Evolutionary conservation across 371 early-diverging fungal species (phyloP), one percentile per base, ranked within the genome.

Genomic region (Blastocladiella emersonii): DNA sequence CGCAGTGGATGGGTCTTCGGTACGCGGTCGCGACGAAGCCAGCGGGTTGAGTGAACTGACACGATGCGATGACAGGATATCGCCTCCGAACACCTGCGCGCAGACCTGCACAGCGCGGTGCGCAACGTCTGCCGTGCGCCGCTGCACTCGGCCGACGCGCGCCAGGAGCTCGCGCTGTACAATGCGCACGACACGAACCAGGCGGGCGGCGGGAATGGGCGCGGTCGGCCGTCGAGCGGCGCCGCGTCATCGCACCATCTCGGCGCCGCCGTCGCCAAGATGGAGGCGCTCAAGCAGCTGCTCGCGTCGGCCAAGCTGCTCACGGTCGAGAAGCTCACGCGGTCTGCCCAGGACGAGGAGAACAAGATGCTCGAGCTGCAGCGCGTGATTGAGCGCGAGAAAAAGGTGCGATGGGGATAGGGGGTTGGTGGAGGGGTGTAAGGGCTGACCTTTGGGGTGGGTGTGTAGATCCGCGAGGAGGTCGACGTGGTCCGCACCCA

Each of bases 401-500:
- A 61, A 23, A 45, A 36, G 41, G 30, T 27, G 17, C 6, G 62
- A 15, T 61, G 41, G 19, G 13, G 41, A 41, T 44, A 10, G 8
- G 30, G 35, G 34, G 51, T 51, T 15, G 57, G 27, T 25, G n/a
- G 19, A 32, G 53, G n/a, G n/a, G n/a, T n/a, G n/a, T n/a, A n/a
- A n/a, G n/a, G 13, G 25, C 21, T 15, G 17, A 0, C 44, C 8
- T 10, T 48, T 19, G 19, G 25, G 19, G 48, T 48, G n/a, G n/a
- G 56, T 1, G 21, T 2, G 0, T 49, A 78, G 77, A 75, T 77
- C 2, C 74, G 71, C 63, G 74, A 68, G 34, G 80, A 80, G 53
- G 78, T 77, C 1, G 61, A 66, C 23, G 34, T 64, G 4, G 62
- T 80, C 43, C 63, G 68, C 41, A 76, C 72, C 56, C 76, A 76